Conservation (phyloP, 1,284 basidiomycete species). For the Sporisorium reilianum region DNA sequence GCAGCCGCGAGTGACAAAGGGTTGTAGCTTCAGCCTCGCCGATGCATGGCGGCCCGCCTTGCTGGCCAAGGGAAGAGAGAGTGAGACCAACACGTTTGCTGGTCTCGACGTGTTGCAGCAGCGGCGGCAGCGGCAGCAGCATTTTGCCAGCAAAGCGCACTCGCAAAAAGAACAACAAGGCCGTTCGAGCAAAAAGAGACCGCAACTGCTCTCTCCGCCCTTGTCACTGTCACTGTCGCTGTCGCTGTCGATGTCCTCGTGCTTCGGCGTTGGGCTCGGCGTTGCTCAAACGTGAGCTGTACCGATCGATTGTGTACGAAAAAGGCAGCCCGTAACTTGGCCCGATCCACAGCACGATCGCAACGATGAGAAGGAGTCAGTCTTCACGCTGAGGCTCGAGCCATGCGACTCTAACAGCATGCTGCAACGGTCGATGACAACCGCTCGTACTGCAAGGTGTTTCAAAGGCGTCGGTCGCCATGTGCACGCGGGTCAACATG, state of each 20-base stretch:
- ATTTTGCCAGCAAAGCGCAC: conserved; percentile 9
- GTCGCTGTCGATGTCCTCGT: neutral
- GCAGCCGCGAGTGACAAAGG: neutral
- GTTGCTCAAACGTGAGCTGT: too few relatives aligned
- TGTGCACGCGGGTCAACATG: neutral
- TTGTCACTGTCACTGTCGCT: neutral
- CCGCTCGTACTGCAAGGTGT: neutral
- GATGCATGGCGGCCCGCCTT: neutral
- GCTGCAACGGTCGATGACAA: too few relatives aligned
- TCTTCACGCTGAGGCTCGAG: too few relatives aligned
- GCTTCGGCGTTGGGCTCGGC: conserved; percentile 1
- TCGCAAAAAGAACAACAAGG: neutral
- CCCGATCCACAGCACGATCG: neutral
- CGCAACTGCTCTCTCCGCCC: neutral
- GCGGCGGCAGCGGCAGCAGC: neutral
- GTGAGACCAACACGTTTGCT: conserved; percentile 6
- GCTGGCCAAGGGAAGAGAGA: neutral
- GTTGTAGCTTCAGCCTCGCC: neutral
- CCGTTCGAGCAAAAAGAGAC: neutral
- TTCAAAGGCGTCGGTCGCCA: too few relatives aligned
- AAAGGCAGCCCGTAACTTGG: neutral
- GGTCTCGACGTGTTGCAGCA: too few relatives aligned
- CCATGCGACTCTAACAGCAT: too few relatives aligned
- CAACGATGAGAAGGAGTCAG: neutral
- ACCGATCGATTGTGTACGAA: too few relatives aligned